A percentile compares a stretch with the other conserved stretches of the same genome.
Evolutionary conservation across 345 rosid species (phyloP).

Genomic region (Eucalyptus sp.): DNA sequence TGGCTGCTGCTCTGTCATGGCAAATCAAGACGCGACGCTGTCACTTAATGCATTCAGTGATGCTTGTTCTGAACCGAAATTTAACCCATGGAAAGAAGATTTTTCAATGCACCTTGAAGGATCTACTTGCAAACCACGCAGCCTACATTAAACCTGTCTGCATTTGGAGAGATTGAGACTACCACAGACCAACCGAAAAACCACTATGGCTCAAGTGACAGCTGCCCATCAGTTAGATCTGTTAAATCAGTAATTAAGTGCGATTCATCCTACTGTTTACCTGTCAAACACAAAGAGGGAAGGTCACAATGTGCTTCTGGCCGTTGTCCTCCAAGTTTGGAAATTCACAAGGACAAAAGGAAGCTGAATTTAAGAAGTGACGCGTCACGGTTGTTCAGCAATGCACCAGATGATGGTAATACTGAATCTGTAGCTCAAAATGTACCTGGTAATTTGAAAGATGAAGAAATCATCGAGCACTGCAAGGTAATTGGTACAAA

Average conservation of each 20-base stretch:
- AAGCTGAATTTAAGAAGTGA: background rate
- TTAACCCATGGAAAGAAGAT: background rate
- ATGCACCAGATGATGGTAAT: background rate
- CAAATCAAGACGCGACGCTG: background rate
- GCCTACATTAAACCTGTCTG: background rate
- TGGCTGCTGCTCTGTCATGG: background rate
- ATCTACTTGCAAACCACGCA: background rate
- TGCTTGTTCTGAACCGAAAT: background rate
- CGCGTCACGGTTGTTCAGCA: background rate
- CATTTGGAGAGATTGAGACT: background rate
- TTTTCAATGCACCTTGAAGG: background rate
- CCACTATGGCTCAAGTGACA: background rate
- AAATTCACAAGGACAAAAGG: background rate
- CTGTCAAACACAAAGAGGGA: background rate
- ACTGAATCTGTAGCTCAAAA: background rate
- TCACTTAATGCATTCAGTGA: background rate
- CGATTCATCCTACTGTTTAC: background rate
- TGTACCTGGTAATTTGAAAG: background rate
- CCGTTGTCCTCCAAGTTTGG: background rate
- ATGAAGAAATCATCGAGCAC: background rate
- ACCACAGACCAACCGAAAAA: background rate
- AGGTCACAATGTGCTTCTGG: background rate
- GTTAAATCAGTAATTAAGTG: background rate
- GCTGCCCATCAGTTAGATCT: background rate
- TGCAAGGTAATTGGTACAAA: background rate